Percentiles rank a stretch among this genome's conserved stretches.
Evolutionary conservation across 306 rosid species (phyloP).

Genomic region (Neltuma alba): DNA sequence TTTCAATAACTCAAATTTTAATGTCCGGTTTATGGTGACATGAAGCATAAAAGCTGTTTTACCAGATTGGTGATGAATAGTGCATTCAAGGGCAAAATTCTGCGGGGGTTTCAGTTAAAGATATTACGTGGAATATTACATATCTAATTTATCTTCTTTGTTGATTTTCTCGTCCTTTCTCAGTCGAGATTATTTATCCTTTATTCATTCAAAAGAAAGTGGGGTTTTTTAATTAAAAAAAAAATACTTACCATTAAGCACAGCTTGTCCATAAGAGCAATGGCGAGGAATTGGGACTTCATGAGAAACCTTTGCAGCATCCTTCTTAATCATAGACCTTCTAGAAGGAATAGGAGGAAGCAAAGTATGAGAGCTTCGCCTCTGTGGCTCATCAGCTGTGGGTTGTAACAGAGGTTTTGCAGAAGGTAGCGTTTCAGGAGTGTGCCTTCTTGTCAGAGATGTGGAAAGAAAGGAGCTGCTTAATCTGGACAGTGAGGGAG

Average conservation of each 20-base stretch:
- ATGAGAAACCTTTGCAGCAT: slow-evolving; percentile 64
- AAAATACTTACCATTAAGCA: slow-evolving; percentile 68
- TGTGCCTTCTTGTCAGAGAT: slow-evolving; percentile 89
- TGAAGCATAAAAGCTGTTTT: not conserved
- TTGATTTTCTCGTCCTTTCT: no score
- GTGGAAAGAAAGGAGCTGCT: slow-evolving; percentile 92
- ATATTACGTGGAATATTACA: not conserved
- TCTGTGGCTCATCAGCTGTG: slow-evolving; percentile 52
- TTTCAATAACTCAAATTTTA: not conserved
- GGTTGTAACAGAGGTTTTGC: slow-evolving; percentile 63
- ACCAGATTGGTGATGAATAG: not conserved
- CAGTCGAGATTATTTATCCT: not conserved
- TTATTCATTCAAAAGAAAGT: not conserved
- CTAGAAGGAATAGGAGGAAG: slow-evolving; percentile 68
- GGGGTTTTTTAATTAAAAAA: not conserved
- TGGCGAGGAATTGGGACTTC: slow-evolving; percentile 68
- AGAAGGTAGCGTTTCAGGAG: slow-evolving; percentile 76
- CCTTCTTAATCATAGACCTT: slow-evolving; percentile 56
- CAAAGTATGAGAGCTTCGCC: slow-evolving; percentile 67
- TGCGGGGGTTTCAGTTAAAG: not conserved
- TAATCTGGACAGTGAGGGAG: slow-evolving; percentile 75
- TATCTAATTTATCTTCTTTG: not conserved
- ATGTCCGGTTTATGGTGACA: not conserved
- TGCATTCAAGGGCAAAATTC: not conserved
- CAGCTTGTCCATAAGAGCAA: slow-evolving; percentile 79